Evolutionary conservation across 352 stramenopile genomes (phyloP), one percentile per base, ranked within the genome.

Genomic region (Globisporangium radiosum): DNA sequence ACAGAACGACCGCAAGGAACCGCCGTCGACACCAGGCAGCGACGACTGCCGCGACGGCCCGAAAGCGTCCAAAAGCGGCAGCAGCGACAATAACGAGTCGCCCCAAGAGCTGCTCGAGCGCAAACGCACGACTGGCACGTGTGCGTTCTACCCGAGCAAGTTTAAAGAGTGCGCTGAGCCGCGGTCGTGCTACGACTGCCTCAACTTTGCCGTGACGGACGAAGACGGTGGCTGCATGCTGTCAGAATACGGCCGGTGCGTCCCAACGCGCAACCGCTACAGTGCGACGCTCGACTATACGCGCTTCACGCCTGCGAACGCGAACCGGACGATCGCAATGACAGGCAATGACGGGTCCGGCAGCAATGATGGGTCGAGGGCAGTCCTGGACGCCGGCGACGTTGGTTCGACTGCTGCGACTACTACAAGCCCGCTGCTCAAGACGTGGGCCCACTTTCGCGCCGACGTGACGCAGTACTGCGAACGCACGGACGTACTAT

Each of bases 121-220:
- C 60, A 60, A 60, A 38, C 70, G 68, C 40, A 73, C 72, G 0
- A 72, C 75, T 43, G 72, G 70, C 49, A 62, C 62, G 4, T 81
- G 73, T 50, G 59, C 54, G 56, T 79, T 58, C 50, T 81, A 81
- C 63, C 71, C 73, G 45, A 69, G 62, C 56, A 63, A 75, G 42
- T 59, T 53, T 44, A 75, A 75, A 38, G 56, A 62, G 48, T 81
- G 73, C 47, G 63, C 74, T 37, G 59, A 75, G 3, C 73, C 71
- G 54, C 71, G 73, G 5, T 73, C 63, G 44, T 82, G 73, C 64
- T 82, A 71, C 60, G 73, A 82, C 54, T 82, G 73, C 52, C 66
- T 82, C 14, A 82, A 82, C 45, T 80, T 75, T 58, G 66, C 70
- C 44, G 64, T 82, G 44, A 59, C 59, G 10, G 60, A 51, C 51